Evolutionary conservation across 2,329 filamentous ascomycete genomes (phyloP).

Genomic region (Arthrobotrys conoides): DNA sequence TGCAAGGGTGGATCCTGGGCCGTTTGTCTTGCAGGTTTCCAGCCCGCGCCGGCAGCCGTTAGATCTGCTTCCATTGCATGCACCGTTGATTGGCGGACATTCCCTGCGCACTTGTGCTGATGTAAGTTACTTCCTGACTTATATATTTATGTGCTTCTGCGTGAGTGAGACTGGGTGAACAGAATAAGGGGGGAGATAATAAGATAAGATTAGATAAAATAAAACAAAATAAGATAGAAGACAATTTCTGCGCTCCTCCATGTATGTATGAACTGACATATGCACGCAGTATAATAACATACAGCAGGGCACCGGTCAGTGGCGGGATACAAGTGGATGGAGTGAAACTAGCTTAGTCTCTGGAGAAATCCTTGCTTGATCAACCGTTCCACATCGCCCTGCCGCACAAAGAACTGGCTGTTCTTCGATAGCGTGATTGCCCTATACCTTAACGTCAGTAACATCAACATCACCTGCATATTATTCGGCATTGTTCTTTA

Average conservation of each 20-base stretch:
- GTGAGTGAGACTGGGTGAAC: background rate
- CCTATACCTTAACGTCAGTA: slow-evolving; percentile 69
- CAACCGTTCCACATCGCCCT: slow-evolving; percentile 93
- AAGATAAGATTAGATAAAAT: too few relatives aligned
- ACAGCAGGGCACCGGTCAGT: too few relatives aligned
- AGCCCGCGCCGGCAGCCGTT: slow-evolving; percentile 39
- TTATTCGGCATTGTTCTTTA: slow-evolving; percentile 67
- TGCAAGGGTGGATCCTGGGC: slow-evolving; percentile 55
- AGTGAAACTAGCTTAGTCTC: slow-evolving; percentile 77
- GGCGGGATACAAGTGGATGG: too few relatives aligned
- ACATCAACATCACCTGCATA: background rate
- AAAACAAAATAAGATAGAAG: background rate
- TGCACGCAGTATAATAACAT: background rate
- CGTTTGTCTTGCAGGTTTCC: slow-evolving; percentile 41
- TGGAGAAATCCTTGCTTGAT: slow-evolving; percentile 96
- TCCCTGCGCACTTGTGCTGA: slow-evolving; percentile 32
- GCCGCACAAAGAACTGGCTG: slow-evolving; percentile 96
- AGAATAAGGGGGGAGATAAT: background rate
- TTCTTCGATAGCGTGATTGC: slow-evolving; percentile 97
- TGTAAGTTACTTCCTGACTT: too few relatives aligned
- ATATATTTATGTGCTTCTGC: slow-evolving; percentile 22
- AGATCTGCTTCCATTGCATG: slow-evolving; percentile 30
- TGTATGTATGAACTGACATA: background rate
- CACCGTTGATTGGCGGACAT: slow-evolving; percentile 34
- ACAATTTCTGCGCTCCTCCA: slow-evolving; percentile 15